Conservation (phyloP, 2,329 filamentous ascomycete species). For the Diaporthe ilicicola region DNA sequence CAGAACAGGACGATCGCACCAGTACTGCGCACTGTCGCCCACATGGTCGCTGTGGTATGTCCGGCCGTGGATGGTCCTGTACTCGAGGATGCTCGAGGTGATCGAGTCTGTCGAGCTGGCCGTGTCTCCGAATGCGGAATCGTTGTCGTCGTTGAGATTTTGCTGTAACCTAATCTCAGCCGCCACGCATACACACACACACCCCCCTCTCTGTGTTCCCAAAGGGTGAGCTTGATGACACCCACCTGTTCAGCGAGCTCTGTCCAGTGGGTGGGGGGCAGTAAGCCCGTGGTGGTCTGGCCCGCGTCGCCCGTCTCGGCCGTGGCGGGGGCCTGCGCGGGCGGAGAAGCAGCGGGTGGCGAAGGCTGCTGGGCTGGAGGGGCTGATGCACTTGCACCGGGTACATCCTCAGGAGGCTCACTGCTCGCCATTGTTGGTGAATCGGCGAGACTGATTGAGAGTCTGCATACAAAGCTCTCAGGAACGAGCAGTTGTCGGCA, state of each 20-base stretch:
- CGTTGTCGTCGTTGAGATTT: conserved; percentile 27
- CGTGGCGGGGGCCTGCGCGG: conserved; percentile 1
- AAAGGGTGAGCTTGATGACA: not conserved
- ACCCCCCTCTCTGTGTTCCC: not conserved
- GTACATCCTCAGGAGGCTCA: not conserved
- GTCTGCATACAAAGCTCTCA: not conserved
- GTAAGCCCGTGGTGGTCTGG: conserved; percentile 13
- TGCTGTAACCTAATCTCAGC: conserved; percentile 21
- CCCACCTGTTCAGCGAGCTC: conserved; percentile 32
- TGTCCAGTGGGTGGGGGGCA: conserved; percentile 32
- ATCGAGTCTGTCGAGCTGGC: conserved; percentile 32
- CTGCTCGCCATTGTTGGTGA: conserved; percentile 20
- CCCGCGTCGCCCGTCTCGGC: not conserved
- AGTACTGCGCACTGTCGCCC: conserved; percentile 30
- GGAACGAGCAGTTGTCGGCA: not conserved
- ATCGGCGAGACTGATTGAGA: not conserved
- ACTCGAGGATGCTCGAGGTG: conserved; percentile 31
- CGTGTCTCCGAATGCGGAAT: conserved; percentile 32
- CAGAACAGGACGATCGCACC: conserved; percentile 20
- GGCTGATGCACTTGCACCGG: not conserved
- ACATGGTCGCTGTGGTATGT: conserved; percentile 33
- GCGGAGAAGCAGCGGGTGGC: not conserved
- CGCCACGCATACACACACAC: not conserved
- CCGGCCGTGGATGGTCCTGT: conserved; percentile 32
- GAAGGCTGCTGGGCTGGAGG: not conserved